phyloP scores from a whole-genome alignment of 2,329 filamentous ascomycete species.

The Xylogone sp. region DNA sequence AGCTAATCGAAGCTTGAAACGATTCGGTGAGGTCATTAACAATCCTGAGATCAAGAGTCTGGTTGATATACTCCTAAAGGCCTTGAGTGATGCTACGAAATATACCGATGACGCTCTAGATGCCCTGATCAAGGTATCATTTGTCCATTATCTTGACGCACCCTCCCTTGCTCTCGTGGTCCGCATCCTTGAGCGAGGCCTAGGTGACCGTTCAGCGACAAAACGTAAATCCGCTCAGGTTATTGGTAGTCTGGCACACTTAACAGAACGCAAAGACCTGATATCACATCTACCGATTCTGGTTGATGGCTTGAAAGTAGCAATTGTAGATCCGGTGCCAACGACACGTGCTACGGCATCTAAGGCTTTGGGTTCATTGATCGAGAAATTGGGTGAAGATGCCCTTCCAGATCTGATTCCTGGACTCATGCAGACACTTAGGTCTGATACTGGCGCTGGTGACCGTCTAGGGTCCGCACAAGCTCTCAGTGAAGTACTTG shows the following conservation, averaged over 20 bases:
- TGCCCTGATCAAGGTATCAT: constrained; percentile 94
- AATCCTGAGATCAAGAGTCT: constrained; percentile 96
- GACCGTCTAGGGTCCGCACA: constrained; percentile 95
- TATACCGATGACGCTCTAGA: constrained; percentile 95
- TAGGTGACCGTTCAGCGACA: constrained; percentile 86
- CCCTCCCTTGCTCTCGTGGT: constrained; percentile 93
- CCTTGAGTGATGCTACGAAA: constrained; percentile 93
- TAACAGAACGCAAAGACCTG: constrained; percentile 94
- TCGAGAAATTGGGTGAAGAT: constrained; percentile 97
- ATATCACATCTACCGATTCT: constrained; percentile 87
- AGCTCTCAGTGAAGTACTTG: constrained; percentile 92
- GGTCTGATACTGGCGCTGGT: constrained; percentile 93
- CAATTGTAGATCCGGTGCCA: constrained; percentile 91
- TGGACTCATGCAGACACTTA: constrained; percentile 94
- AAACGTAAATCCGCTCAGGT: constrained; percentile 97
- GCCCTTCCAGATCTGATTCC: constrained; percentile 95
- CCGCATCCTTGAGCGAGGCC: constrained; percentile 88
- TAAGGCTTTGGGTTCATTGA: constrained; percentile 90
- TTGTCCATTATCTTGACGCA: constrained; percentile 96
- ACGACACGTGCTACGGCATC: constrained; percentile 95
- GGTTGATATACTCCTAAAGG: constrained; percentile 88
- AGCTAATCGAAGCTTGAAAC: constrained; percentile 93
- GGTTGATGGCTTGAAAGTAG: constrained; percentile 82
- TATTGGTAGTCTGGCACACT: constrained; percentile 93
- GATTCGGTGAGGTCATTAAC: constrained; percentile 96